Conservation (phyloP, 225 moss, liverwort and hornwort species). For the Takakia lepidozioides region DNA sequence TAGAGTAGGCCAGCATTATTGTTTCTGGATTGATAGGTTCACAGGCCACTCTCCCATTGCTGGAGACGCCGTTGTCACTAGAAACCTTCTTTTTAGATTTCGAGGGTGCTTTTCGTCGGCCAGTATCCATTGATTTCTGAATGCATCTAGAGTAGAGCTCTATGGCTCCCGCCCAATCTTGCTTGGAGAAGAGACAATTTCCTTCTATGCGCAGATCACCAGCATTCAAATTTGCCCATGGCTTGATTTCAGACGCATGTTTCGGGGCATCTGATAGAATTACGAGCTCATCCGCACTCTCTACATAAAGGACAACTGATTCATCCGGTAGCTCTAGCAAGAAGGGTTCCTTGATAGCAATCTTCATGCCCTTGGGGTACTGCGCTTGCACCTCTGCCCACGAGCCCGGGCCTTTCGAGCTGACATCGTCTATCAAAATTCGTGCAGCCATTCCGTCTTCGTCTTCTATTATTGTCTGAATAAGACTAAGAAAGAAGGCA, state of each 20-base stretch:
- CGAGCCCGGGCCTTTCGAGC: conserved; percentile 25
- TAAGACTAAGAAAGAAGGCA: conserved; percentile 47
- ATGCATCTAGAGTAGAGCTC: conserved; percentile 58
- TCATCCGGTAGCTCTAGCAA: conserved; percentile 53
- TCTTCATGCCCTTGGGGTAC: conserved; percentile 40
- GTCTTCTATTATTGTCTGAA: conserved; percentile 64
- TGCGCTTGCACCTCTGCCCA: conserved; percentile 33
- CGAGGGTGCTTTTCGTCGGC: conserved; percentile 17
- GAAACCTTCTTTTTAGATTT: conserved; percentile 33
- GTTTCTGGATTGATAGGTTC: too few species aligned
- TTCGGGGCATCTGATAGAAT: conserved; percentile 23
- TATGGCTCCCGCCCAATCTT: conserved; percentile 58
- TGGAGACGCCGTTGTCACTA: conserved; percentile 15
- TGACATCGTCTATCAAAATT: conserved; percentile 45
- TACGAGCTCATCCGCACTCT: conserved; percentile 35
- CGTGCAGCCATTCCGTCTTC: conserved; percentile 40
- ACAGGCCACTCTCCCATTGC: conserved; percentile 22
- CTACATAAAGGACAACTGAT: conserved; percentile 46
- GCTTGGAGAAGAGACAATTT: conserved; percentile 46
- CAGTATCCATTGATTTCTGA: conserved; percentile 21
- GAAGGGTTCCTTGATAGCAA: conserved; percentile 67
- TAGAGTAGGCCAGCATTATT: conserved; percentile 69
- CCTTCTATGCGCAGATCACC: conserved; percentile 54
- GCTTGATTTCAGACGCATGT: conserved; percentile 1
- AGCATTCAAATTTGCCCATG: conserved; percentile 26